These are phyloP conservation scores for Xylaria intraflava DNA, from an alignment of 495 filamentous ascomycete genomes.

Conservation along the genomic window DNA sequence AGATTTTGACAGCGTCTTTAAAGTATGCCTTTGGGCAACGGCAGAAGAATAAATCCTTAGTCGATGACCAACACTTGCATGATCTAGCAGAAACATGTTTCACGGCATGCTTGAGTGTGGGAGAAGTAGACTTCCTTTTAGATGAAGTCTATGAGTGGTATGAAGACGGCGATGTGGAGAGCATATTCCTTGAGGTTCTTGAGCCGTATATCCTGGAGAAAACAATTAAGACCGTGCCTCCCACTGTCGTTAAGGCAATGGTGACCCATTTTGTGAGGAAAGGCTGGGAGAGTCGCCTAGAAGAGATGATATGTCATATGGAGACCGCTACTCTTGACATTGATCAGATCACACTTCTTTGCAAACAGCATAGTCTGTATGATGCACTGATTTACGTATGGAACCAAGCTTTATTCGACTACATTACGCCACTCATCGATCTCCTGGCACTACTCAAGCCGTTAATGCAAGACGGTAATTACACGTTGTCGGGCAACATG, in stretches of 20 bases:
- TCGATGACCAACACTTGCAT: slow-evolving; percentile 56
- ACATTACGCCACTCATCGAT: slow-evolving; percentile 83
- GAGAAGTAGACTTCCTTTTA: slow-evolving; percentile 75
- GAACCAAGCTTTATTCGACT: slow-evolving; percentile 84
- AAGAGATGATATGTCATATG: slow-evolving; percentile 91
- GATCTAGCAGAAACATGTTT: slow-evolving; percentile 81
- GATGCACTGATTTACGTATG: slow-evolving; percentile 96
- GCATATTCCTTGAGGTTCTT: slow-evolving; percentile 77
- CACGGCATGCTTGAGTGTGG: slow-evolving; percentile 68
- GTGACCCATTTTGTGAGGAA: slow-evolving; percentile 70
- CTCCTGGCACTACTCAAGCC: slow-evolving; percentile 66
- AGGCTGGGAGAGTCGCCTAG: slow-evolving; percentile 66
- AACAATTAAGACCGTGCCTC: slow-evolving; percentile 68
- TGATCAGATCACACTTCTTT: slow-evolving; percentile 84
- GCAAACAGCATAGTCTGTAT: slow-evolving; percentile 84
- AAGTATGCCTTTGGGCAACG: slow-evolving; percentile 75
- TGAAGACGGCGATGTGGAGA: slow-evolving; percentile 64
- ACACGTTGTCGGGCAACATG: slow-evolving; percentile 32
- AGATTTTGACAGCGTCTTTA: slow-evolving; percentile 90
- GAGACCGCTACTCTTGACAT: slow-evolving; percentile 88
- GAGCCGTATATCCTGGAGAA: slow-evolving; percentile 80
- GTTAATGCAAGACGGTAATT: slow-evolving; percentile 45
- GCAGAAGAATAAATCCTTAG: slow-evolving; percentile 44
- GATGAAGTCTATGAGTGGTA: slow-evolving; percentile 86
- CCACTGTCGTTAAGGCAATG: slow-evolving; percentile 77